A percentile compares a stretch with the other conserved stretches of the same genome.
Evolutionary conservation across 768 basidiomycete species (phyloP).

Genomic region (Nevesoporus exiguus): DNA sequence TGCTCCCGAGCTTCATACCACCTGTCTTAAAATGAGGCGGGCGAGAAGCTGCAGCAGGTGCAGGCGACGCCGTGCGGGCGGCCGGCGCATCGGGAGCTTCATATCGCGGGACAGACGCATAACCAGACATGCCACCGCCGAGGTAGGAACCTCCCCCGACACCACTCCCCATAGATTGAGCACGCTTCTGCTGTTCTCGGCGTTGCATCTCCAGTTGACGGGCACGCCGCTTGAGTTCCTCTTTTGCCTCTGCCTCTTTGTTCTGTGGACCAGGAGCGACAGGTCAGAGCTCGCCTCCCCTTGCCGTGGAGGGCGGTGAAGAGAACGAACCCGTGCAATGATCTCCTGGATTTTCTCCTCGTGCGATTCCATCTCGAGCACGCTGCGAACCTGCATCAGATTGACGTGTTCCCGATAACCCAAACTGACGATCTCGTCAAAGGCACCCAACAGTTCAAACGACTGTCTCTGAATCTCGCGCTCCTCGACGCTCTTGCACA

Average conservation of each 20-base stretch:
- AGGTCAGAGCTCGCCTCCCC: not conserved
- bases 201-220: slow-evolving; percentile 98
- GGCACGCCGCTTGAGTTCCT: slow-evolving; percentile 95
- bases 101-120: slow-evolving; percentile 68
- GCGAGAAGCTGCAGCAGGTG: slow-evolving; percentile 48
- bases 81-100: slow-evolving; percentile 58
- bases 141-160: slow-evolving; percentile 56
- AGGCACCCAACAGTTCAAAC: slow-evolving; percentile 91
- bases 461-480: slow-evolving; percentile 86
- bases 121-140: slow-evolving; percentile 66
- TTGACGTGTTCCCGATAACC: slow-evolving; percentile 82
- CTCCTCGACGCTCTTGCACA: slow-evolving; percentile 84
- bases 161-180: slow-evolving; percentile 43
- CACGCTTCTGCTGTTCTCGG: slow-evolving; percentile 84
- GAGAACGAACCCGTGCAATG: slow-evolving; percentile 69
- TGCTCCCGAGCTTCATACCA: slow-evolving; percentile 95
- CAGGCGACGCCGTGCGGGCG: slow-evolving; percentile 40
- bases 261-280: slow-evolving; percentile 48
- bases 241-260: slow-evolving; percentile 99
- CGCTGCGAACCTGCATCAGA: slow-evolving; percentile 72
- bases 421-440: slow-evolving; percentile 93
- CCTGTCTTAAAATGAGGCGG: slow-evolving; percentile 85
- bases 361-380: slow-evolving; percentile 87
- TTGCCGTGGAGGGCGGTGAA: not conserved
- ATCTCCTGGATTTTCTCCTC: slow-evolving; percentile 98